Conservation (phyloP, 306 rosid species). For the Canavalia gladiata region DNA sequence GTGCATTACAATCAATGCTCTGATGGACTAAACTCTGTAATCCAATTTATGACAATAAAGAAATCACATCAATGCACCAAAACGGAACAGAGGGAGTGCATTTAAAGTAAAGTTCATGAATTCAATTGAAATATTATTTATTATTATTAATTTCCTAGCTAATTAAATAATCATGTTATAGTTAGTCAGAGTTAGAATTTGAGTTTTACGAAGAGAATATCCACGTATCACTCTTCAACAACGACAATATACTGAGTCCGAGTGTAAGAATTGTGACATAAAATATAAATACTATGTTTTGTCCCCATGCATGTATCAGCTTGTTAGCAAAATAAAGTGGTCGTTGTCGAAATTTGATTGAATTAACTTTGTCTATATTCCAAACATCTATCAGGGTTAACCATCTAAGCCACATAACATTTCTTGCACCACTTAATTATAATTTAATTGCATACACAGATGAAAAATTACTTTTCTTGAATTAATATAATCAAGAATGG, state of each 20-base stretch:
- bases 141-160: neutral
- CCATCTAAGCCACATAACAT: neutral
- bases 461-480: neutral
- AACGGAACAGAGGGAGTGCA: constrained; percentile 40
- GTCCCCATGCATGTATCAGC: neutral
- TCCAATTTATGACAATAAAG: constrained; percentile 48
- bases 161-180: constrained; percentile 9
- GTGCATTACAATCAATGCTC: constrained; percentile 43
- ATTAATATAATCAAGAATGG: neutral
- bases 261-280: neutral
- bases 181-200: neutral
- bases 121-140: constrained; percentile 5
- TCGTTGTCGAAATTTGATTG: neutral
- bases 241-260: neutral
- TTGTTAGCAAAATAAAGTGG: neutral
- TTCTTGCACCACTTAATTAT: neutral
- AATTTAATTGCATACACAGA: neutral
- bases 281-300: neutral
- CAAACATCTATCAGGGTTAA: neutral
- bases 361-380: neutral
- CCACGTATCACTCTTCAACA: neutral
- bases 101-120: constrained; percentile 46
- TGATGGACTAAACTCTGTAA: constrained; percentile 44
- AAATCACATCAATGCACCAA: constrained; percentile 55
- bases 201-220: constrained; percentile 25